phyloP scores from a whole-genome alignment of 768 basidiomycete genomes.

The Hirschioporus abietinus region DNA sequence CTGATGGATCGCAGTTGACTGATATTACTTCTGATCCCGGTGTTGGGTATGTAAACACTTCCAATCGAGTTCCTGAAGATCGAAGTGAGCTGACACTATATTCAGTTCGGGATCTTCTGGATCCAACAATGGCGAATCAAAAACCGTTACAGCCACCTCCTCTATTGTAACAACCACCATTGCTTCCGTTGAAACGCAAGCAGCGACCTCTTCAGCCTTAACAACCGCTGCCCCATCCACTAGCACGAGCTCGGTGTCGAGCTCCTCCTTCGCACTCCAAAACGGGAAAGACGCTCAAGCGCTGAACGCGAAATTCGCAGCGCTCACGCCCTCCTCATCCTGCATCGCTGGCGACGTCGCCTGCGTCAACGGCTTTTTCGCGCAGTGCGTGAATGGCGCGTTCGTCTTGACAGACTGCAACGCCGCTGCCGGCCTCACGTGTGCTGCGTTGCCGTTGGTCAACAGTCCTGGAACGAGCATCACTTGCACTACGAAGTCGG shows the following conservation, averaged over 20 bases:
- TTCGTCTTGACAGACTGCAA: slow-evolving; percentile 25
- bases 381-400: slow-evolving; percentile 48
- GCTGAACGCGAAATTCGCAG: slow-evolving; percentile 27
- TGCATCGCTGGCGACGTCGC: slow-evolving; percentile 6
- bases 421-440: slow-evolving; percentile 12
- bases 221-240: slow-evolving; percentile 12
- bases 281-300: slow-evolving; percentile 30
- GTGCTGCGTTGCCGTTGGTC: slow-evolving; percentile 44
- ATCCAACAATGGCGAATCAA: slow-evolving; percentile 3
- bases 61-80: slow-evolving; percentile 5
- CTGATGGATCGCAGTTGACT: slow-evolving; percentile 42
- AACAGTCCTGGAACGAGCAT: slow-evolving; percentile 45
- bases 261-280: slow-evolving; percentile 13
- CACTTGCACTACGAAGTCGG: slow-evolving; percentile 44
- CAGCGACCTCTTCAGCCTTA: slow-evolving; percentile 17
- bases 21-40: slow-evolving; percentile 33
- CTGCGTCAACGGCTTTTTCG: slow-evolving; percentile 39
- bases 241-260: background rate
- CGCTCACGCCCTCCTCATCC: slow-evolving; percentile 18
- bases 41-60: slow-evolving; percentile 9
- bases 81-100: slow-evolving; percentile 2
- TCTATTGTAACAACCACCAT: background rate
- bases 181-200: slow-evolving; percentile 13
- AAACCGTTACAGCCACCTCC: background rate
- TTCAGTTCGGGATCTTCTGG: background rate